Conservation (phyloP, 2,329 filamentous ascomycete species). For the Lasiodiplodia theobromae region DNA sequence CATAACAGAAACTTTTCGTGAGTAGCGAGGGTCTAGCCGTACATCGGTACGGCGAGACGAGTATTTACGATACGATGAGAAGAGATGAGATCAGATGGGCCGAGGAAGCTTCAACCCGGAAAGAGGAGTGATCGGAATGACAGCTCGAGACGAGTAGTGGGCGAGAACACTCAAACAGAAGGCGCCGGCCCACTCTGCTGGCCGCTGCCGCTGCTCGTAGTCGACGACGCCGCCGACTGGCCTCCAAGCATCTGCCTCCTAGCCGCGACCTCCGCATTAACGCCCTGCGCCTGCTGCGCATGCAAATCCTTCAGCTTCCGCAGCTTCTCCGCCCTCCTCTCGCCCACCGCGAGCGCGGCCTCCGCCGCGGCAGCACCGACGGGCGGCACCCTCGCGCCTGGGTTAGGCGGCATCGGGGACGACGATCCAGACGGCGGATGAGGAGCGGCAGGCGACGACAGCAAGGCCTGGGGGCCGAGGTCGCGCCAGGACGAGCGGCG, state of each 20-base stretch:
- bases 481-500: constrained; percentile 27
- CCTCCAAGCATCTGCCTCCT: constrained; percentile 1
- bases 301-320: constrained; percentile 16
- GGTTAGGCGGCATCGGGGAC: too few species aligned
- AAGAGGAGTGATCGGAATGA: background rate
- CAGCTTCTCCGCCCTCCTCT: constrained; percentile 24
- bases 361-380: constrained; percentile 4
- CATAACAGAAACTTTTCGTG: background rate
- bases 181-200: background rate
- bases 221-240: background rate
- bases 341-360: constrained; percentile 2
- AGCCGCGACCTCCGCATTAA: constrained; percentile 11
- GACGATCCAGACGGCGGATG: background rate
- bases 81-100: background rate
- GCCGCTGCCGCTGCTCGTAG: background rate
- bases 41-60: background rate
- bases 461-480: constrained; percentile 8
- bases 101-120: too few species aligned
- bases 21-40: background rate
- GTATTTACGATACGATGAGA: background rate
- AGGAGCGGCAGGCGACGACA: background rate
- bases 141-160: background rate
- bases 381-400: background rate
- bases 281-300: constrained; percentile 17
- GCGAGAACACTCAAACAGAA: background rate